Conservation (phyloP, 2,329 filamentous ascomycete species). For the Diaporthe velutina region DNA sequence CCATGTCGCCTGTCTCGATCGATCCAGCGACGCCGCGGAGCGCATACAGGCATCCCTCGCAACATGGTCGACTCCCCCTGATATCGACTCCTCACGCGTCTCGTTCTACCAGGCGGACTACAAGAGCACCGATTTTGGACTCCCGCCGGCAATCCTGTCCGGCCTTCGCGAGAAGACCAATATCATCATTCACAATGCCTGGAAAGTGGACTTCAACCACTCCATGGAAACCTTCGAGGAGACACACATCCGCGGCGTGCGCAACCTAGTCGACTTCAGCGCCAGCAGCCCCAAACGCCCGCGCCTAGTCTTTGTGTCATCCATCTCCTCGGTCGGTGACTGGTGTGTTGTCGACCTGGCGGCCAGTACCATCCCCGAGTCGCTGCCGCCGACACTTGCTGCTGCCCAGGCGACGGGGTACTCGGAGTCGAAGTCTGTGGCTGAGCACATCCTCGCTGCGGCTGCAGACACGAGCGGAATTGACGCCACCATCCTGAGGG, state of each 20-base stretch:
- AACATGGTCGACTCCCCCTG: conserved; percentile 24
- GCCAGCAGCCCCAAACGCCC: conserved; percentile 14
- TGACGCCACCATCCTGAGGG: conserved; percentile 36
- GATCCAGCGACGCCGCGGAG: conserved; percentile 35
- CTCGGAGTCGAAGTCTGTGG: conserved; percentile 40
- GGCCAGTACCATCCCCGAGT: conserved; percentile 33
- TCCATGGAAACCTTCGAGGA: conserved; percentile 41
- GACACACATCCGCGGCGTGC: conserved; percentile 40
- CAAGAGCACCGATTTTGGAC: conserved; percentile 27
- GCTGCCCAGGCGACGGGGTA: conserved; percentile 40
- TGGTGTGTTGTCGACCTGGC: conserved; percentile 29
- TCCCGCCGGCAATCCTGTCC: background rate
- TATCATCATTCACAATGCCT: conserved; percentile 44
- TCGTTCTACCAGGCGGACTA: conserved; percentile 36
- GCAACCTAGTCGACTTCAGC: conserved; percentile 40
- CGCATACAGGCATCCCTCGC: conserved; percentile 31
- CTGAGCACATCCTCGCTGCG: conserved; percentile 39
- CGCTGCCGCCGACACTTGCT: conserved; percentile 19
- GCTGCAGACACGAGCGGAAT: conserved; percentile 29
- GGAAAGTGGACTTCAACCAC: conserved; percentile 45
- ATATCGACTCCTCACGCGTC: conserved; percentile 1
- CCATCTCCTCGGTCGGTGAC: conserved; percentile 40
- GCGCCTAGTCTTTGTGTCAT: conserved; percentile 42
- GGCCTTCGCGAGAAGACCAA: background rate
- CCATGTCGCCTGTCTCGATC: conserved; percentile 46